Conservation (phyloP, 495 filamentous ascomycete species). For the Jackrogersella multiformis region DNA sequence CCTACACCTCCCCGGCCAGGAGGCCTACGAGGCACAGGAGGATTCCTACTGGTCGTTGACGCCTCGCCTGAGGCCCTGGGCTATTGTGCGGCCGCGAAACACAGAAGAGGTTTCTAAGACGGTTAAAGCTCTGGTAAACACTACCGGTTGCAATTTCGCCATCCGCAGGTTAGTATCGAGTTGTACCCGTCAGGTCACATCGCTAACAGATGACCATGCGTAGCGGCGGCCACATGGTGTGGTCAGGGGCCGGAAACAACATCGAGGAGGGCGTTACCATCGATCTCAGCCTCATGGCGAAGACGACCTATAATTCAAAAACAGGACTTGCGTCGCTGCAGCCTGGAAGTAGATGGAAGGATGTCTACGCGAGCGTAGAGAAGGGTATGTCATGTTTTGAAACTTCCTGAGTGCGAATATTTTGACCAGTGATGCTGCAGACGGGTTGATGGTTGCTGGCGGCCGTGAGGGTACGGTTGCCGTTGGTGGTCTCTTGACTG, state of each 20-base stretch:
- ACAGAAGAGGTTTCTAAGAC: slow-evolving; percentile 48
- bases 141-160: slow-evolving; percentile 34
- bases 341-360: slow-evolving; percentile 45
- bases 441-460: slow-evolving; percentile 61
- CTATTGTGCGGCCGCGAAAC: slow-evolving; percentile 48
- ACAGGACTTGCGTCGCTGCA: slow-evolving; percentile 53
- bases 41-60: slow-evolving; percentile 57
- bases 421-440: slow-evolving; percentile 40
- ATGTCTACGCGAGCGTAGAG: slow-evolving; percentile 14
- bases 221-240: slow-evolving; percentile 63
- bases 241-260: slow-evolving; percentile 56
- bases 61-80: slow-evolving; percentile 42
- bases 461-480: slow-evolving; percentile 66
- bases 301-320: slow-evolving; percentile 49
- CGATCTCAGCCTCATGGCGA: slow-evolving; percentile 58
- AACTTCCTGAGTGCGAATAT: slow-evolving; percentile 48
- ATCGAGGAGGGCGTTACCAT: slow-evolving; percentile 65
- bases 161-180: slow-evolving; percentile 22
- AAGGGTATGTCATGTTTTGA: slow-evolving; percentile 38
- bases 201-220: slow-evolving; percentile 28
- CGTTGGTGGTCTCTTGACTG: slow-evolving; percentile 67
- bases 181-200: background rate
- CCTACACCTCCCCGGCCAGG: slow-evolving; percentile 12
- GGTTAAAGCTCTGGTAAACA: slow-evolving; percentile 39
- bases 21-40: slow-evolving; percentile 13